Percentiles rank a stretch among this genome's conserved stretches.
phyloP scores from a whole-genome alignment of 305 asterid genomes.

The Solanum hybrid region DNA sequence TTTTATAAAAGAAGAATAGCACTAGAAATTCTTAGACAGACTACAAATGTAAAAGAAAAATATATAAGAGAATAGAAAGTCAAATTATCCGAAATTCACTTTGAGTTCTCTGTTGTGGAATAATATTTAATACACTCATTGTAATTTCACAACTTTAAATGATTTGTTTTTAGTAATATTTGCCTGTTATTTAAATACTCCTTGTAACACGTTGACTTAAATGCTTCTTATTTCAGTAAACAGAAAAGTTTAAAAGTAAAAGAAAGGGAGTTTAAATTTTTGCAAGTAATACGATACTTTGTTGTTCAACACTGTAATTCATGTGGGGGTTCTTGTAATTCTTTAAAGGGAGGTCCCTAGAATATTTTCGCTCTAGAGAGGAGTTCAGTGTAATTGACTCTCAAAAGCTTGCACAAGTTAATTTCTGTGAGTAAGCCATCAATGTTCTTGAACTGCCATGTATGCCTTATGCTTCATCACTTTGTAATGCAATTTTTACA shows the following conservation, averaged over 20 bases:
- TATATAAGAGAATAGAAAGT: neutral
- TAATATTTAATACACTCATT: neutral
- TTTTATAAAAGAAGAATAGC: too few relatives aligned
- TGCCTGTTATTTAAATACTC: neutral
- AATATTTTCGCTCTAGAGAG: neutral
- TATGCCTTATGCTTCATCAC: neutral
- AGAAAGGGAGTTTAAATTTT: neutral
- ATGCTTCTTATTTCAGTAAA: neutral
- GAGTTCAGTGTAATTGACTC: neutral
- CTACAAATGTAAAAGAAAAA: neutral
- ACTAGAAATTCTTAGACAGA: too few relatives aligned
- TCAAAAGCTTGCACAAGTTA: neutral
- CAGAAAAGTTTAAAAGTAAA: neutral
- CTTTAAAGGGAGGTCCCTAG: neutral
- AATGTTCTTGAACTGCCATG: neutral
- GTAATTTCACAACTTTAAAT: neutral
- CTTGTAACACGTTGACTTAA: neutral
- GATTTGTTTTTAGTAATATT: neutral
- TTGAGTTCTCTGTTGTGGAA: neutral
- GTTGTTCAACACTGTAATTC: neutral
- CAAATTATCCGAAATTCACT: neutral
- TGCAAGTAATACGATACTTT: neutral
- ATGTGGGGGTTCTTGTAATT: neutral
- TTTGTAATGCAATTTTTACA: neutral
- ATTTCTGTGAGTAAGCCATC: neutral